Evolutionary conservation across 2,329 filamentous ascomycete genomes (phyloP).

Genomic region (Colletotrichum acutatum): DNA sequence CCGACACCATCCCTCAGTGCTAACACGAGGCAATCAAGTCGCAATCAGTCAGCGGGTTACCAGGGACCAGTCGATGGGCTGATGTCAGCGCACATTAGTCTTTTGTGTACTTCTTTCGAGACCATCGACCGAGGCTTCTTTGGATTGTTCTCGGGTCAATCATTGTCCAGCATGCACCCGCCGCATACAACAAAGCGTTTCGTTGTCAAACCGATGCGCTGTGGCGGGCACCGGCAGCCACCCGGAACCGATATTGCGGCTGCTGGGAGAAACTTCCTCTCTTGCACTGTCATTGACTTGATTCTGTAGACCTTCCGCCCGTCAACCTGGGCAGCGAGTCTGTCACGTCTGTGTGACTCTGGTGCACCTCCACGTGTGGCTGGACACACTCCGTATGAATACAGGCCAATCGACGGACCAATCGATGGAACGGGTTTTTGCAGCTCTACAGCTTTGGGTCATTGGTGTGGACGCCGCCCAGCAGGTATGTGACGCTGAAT

Average conservation of each 20-base stretch:
- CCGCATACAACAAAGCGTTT: neutral
- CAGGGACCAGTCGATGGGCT: neutral
- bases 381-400: neutral
- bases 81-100: neutral
- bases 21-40: neutral
- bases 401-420: neutral
- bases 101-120: neutral
- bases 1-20: neutral
- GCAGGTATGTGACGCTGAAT: neutral
- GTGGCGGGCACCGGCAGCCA: neutral
- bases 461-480: neutral
- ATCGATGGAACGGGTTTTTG: neutral
- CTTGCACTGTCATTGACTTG: neutral
- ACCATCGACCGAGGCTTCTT: neutral
- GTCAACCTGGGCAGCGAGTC: too few relatives aligned
- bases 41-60: neutral
- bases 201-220: neutral
- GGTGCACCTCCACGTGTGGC: neutral
- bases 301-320: neutral
- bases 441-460: conserved; percentile 20
- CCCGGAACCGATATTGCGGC: neutral
- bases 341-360: too few relatives aligned
- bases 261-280: neutral
- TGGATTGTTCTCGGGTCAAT: neutral
- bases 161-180: neutral